Percentiles rank a stretch among this genome's conserved stretches.
Evolutionary conservation across 129 eudicot genomes (phyloP).

Genomic region (Glebionis coronaria): DNA sequence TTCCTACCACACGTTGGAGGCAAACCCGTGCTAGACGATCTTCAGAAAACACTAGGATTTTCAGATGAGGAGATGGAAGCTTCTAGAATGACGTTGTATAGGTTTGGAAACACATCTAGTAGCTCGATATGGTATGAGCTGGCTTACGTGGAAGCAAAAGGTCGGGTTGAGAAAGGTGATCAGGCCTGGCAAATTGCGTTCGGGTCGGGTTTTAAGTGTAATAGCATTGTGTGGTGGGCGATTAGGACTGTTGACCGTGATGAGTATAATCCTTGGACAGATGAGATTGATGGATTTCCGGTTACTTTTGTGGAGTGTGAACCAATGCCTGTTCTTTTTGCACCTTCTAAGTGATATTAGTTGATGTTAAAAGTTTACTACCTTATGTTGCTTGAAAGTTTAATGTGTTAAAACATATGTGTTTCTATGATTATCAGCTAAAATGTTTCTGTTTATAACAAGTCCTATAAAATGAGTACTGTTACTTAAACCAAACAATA

Average conservation of each 20-base stretch:
- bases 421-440: neutral
- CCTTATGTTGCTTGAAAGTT: neutral
- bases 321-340: neutral
- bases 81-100: conserved; percentile 45
- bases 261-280: conserved; percentile 4
- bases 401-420: neutral
- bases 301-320: neutral
- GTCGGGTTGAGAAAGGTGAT: neutral
- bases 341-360: neutral
- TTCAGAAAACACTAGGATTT: conserved; percentile 30
- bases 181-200: conserved; percentile 1
- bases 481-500: too few relatives aligned
- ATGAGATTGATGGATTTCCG: neutral
- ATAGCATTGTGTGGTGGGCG: neutral
- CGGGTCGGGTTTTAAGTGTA: conserved; percentile 12
- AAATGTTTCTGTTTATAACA: neutral
- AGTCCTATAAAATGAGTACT: neutral
- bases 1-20: conserved; percentile 56
- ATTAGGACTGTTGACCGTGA: neutral
- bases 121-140: conserved; percentile 11
- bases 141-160: conserved; percentile 7
- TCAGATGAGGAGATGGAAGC: conserved; percentile 37
- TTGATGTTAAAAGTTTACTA: neutral
- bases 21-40: conserved; percentile 36
- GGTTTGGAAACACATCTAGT: conserved; percentile 53